Conservation (phyloP, 176 grass and related monocot species). For the Carex scoparia region DNA sequence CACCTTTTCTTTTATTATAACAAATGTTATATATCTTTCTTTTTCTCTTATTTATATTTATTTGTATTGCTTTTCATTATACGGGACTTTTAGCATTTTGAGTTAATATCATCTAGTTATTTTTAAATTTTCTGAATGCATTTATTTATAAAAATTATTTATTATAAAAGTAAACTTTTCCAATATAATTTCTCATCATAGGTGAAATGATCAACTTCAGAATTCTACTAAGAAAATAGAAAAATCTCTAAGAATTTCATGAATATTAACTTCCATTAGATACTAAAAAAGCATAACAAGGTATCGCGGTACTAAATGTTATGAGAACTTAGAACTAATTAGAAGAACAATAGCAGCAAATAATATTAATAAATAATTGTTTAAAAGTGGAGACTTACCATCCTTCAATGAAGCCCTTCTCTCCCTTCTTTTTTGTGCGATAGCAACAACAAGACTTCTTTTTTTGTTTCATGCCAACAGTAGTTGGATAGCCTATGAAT, state of each 20-base stretch:
- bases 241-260: not conserved
- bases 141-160: too few relatives aligned
- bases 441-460: slow-evolving; percentile 25
- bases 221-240: not conserved
- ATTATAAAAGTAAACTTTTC: too few relatives aligned
- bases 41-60: too few relatives aligned
- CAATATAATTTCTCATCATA: too few relatives aligned
- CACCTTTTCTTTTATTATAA: too few relatives aligned
- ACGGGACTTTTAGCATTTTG: too few relatives aligned
- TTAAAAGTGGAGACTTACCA: slow-evolving; percentile 6
- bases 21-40: too few relatives aligned
- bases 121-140: too few relatives aligned
- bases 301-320: not conserved
- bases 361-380: not conserved
- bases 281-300: not conserved
- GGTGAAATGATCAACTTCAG: too few relatives aligned
- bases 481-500: slow-evolving; percentile 21
- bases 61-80: too few relatives aligned
- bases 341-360: not conserved
- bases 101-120: too few relatives aligned
- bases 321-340: not conserved
- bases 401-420: slow-evolving; percentile 31
- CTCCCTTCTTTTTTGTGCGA: slow-evolving; percentile 24
- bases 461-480: not conserved
- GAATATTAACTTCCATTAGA: not conserved